Conservation (phyloP, 2,329 filamentous ascomycete genomes). For the Delphinella strobiligena region DNA sequence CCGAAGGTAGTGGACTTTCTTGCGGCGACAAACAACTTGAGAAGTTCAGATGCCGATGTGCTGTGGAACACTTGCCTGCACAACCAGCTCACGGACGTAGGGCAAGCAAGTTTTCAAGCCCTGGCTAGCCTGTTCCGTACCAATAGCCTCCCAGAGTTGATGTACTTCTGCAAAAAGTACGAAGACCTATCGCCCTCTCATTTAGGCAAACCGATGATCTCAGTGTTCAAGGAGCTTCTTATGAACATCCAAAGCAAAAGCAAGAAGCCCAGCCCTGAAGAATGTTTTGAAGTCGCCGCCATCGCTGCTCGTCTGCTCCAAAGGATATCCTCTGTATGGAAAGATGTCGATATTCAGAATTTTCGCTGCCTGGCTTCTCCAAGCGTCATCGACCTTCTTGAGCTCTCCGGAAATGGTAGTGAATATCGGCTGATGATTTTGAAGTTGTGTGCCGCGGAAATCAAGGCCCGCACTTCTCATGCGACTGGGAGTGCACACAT, state of each 20-base stretch:
- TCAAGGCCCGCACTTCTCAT: too few relatives aligned
- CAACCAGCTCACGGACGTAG: conserved; percentile 74
- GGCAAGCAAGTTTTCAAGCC: conserved; percentile 66
- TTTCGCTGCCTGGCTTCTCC: too few relatives aligned
- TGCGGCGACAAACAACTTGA: conserved; percentile 65
- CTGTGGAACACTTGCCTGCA: conserved; percentile 75
- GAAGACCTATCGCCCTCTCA: not conserved
- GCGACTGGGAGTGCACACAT: too few relatives aligned
- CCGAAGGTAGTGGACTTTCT: conserved; percentile 80
- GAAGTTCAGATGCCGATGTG: conserved; percentile 57
- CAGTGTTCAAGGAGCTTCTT: not conserved
- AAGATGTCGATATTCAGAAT: too few relatives aligned
- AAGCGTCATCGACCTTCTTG: too few relatives aligned
- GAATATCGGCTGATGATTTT: too few relatives aligned
- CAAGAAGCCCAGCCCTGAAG: too few relatives aligned
- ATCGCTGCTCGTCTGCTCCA: too few relatives aligned
- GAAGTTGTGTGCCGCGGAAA: too few relatives aligned
- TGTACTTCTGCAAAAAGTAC: conserved; percentile 59
- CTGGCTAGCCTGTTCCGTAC: conserved; percentile 37
- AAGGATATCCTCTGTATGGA: too few relatives aligned
- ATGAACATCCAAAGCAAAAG: not conserved
- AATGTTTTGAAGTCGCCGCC: not conserved
- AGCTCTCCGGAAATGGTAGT: too few relatives aligned
- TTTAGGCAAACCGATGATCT: not conserved
- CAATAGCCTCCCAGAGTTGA: conserved; percentile 32